These are phyloP conservation scores for Neophaeococcomyces aloes DNA, from an alignment of 2,329 filamentous ascomycete species.

Conservation along the genomic window DNA sequence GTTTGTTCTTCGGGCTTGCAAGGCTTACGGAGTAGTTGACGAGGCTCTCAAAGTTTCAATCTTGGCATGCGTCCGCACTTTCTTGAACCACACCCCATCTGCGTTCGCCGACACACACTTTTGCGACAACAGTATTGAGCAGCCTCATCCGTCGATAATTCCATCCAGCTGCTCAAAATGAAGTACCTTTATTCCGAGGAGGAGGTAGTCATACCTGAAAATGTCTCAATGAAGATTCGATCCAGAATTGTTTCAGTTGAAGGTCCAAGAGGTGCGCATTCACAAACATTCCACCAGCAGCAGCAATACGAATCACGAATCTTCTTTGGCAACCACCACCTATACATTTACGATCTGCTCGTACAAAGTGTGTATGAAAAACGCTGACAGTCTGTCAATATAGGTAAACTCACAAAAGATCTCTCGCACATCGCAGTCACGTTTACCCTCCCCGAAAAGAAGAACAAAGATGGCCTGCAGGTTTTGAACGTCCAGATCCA, in stretches of 20 bases:
- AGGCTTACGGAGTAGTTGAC: neutral
- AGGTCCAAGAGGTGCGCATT: slow-evolving; percentile 70
- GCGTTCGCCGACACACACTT: neutral
- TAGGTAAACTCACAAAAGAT: slow-evolving; percentile 93
- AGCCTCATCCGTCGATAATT: slow-evolving; percentile 23
- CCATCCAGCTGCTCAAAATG: slow-evolving; percentile 60
- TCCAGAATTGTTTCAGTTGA: slow-evolving; percentile 93
- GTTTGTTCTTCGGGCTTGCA: no score
- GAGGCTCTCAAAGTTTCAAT: slow-evolving; percentile 6
- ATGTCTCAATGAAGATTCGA: slow-evolving; percentile 98
- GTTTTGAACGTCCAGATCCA: slow-evolving; percentile 95
- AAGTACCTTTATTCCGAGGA: slow-evolving; percentile 99
- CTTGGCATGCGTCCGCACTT: slow-evolving; percentile 6
- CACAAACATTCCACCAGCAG: slow-evolving; percentile 10
- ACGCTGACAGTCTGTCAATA: slow-evolving; percentile 12
- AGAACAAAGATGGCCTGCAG: slow-evolving; percentile 40
- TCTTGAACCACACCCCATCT: neutral
- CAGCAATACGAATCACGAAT: slow-evolving; percentile 2
- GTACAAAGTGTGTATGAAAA: slow-evolving; percentile 11
- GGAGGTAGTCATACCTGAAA: slow-evolving; percentile 87
- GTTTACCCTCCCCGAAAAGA: slow-evolving; percentile 64
- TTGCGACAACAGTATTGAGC: slow-evolving; percentile 9
- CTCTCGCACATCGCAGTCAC: slow-evolving; percentile 92
- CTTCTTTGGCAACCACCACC: neutral
- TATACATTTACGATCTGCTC: neutral